Evolutionary conservation across 2,329 filamentous ascomycete genomes (phyloP).

Genomic region (Dactylonectria estremocensis): DNA sequence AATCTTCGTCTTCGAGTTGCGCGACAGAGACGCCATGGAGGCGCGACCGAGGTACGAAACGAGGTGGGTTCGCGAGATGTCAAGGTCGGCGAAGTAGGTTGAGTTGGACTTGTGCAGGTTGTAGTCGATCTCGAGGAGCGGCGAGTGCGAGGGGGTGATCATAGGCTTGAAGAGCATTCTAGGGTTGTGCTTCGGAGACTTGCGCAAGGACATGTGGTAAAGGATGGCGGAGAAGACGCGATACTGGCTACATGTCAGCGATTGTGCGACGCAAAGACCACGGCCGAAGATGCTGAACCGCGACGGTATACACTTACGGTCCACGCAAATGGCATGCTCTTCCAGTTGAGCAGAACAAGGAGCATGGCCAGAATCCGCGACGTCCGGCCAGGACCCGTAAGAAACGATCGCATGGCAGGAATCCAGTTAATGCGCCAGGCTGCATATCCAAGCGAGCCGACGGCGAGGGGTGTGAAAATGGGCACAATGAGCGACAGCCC

Average conservation of each 20-base stretch:
- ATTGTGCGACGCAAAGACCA: conserved; percentile 1
- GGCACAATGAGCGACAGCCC: conserved; percentile 55
- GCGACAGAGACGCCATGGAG: conserved; percentile 67
- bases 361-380: conserved; percentile 68
- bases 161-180: conserved; percentile 81
- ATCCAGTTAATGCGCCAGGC: conserved; percentile 62
- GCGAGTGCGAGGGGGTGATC: conserved; percentile 76
- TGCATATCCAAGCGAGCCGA: conserved; percentile 63
- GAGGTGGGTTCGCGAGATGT: conserved; percentile 86
- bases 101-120: conserved; percentile 88
- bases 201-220: conserved; percentile 67
- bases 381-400: conserved; percentile 68
- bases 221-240: conserved; percentile 73
- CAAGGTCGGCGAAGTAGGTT: conserved; percentile 91
- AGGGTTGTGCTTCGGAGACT: conserved; percentile 65
- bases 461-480: conserved; percentile 59
- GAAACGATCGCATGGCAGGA: conserved; percentile 58
- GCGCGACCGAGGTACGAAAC: conserved; percentile 78
- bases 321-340: conserved; percentile 83
- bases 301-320: conserved; percentile 68
- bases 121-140: conserved; percentile 86
- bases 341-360: conserved; percentile 77
- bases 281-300: neutral
- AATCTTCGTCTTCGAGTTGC: conserved; percentile 65
- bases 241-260: conserved; percentile 57